phyloP scores from a whole-genome alignment of 495 filamentous ascomycete genomes.

The Lepidopterella palustris region DNA sequence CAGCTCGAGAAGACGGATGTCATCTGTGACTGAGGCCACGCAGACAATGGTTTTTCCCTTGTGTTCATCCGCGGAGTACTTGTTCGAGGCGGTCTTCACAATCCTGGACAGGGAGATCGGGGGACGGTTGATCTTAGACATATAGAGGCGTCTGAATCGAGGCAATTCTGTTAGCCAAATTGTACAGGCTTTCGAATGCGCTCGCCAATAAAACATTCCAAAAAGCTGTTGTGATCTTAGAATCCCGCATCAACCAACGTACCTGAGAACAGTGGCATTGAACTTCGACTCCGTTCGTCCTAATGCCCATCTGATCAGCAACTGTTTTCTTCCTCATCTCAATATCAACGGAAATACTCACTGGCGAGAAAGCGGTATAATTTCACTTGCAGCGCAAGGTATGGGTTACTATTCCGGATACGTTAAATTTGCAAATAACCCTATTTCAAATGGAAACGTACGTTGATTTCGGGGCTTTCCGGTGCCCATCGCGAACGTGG shows the following conservation, averaged over 20 bases:
- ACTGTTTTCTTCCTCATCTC: background rate
- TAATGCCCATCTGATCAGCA: background rate
- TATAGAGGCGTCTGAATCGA: slow-evolving; percentile 94
- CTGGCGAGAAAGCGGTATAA: slow-evolving; percentile 97
- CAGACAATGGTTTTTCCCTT: slow-evolving; percentile 87
- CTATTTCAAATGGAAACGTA: too few relatives aligned
- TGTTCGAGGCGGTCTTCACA: slow-evolving; percentile 55
- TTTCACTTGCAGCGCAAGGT: slow-evolving; percentile 95
- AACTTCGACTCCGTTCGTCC: slow-evolving; percentile 90
- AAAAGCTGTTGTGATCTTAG: too few relatives aligned
- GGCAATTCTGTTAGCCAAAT: too few relatives aligned
- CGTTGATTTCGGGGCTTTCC: slow-evolving; percentile 95
- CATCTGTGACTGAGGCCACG: slow-evolving; percentile 90
- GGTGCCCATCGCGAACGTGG: slow-evolving; percentile 77
- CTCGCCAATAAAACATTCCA: too few relatives aligned
- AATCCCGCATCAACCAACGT: too few relatives aligned
- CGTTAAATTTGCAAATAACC: too few relatives aligned
- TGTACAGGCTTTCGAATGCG: too few relatives aligned
- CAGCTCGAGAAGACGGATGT: slow-evolving; percentile 69
- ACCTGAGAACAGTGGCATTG: slow-evolving; percentile 95
- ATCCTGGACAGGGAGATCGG: slow-evolving; percentile 90
- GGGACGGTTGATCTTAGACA: slow-evolving; percentile 94
- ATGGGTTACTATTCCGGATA: slow-evolving; percentile 97
- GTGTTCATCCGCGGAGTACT: slow-evolving; percentile 56
- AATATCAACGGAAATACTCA: slow-evolving; percentile 49